Conservation (phyloP, 75 land plant species). For the Pinus tabuliformis region DNA sequence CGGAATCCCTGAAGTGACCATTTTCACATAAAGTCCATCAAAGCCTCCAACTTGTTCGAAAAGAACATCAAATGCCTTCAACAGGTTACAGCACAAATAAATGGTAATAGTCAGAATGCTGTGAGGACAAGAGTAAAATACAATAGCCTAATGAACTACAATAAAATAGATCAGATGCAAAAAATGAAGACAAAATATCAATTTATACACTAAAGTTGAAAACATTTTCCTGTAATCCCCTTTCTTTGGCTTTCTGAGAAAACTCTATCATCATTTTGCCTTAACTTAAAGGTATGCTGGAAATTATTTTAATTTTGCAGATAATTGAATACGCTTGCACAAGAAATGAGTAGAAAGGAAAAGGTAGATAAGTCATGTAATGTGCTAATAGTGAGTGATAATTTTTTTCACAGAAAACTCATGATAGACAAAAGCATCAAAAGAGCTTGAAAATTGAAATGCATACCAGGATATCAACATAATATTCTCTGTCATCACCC, state of each 20-base stretch:
- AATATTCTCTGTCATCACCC: conserved; percentile 77
- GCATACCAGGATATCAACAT: conserved; percentile 66
- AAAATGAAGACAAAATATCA: not conserved
- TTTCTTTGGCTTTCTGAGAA: not conserved
- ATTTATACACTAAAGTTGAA: not conserved
- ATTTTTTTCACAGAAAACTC: not conserved
- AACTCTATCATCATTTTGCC: too few relatives aligned
- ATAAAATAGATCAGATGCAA: not conserved
- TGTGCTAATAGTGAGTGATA: not conserved
- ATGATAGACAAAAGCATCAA: not conserved
- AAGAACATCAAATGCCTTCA: conserved; percentile 57
- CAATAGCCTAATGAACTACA: not conserved
- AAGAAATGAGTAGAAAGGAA: not conserved
- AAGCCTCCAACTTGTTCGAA: conserved; percentile 84
- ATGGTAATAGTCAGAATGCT: too few relatives aligned
- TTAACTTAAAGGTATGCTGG: not conserved
- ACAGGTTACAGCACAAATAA: not conserved
- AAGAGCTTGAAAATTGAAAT: not conserved
- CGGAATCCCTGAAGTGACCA: conserved; percentile 70
- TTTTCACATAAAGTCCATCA: conserved; percentile 69
- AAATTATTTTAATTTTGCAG: not conserved
- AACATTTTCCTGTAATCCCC: not conserved
- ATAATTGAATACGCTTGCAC: not conserved
- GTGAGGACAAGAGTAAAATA: not conserved
- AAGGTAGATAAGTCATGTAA: not conserved